Conservation (phyloP, 1,284 basidiomycete species). For the Takashimella tepidaria region DNA sequence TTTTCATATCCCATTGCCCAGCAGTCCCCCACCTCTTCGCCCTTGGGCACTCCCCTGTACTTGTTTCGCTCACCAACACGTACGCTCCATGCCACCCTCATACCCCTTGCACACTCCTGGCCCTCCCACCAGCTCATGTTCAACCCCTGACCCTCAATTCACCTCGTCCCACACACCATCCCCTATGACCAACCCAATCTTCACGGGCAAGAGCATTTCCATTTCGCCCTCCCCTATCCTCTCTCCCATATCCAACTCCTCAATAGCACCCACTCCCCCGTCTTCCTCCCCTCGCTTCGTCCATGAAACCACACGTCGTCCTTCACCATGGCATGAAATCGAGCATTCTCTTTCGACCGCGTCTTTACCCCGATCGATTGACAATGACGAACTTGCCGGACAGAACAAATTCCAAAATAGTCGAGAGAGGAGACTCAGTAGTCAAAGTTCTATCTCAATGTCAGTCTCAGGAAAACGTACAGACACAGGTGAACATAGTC, state of each 20-base stretch:
- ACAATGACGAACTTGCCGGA: not conserved
- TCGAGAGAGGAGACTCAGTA: not conserved
- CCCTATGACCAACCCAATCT: no score
- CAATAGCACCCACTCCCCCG: not conserved
- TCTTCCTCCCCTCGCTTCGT: not conserved
- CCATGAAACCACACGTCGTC: conserved; percentile 16
- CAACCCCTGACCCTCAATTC: not conserved
- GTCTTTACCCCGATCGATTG: conserved; percentile 12
- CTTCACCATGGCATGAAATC: conserved; percentile 45
- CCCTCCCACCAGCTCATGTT: not conserved
- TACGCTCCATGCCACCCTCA: not conserved
- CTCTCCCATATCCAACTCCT: not conserved
- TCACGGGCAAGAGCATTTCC: no score
- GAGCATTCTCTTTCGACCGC: conserved; percentile 38
- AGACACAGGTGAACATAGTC: not conserved
- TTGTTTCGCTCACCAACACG: not conserved
- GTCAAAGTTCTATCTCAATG: not conserved
- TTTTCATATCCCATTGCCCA: no score
- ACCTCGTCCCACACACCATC: not conserved
- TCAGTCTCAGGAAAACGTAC: not conserved
- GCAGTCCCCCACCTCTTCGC: no score
- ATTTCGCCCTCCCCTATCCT: not conserved
- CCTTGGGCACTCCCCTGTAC: not conserved
- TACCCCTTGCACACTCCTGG: not conserved
- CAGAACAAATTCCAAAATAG: not conserved